Conservation (phyloP, 352 stramenopile species). For the Phytophthora pisi region DNA sequence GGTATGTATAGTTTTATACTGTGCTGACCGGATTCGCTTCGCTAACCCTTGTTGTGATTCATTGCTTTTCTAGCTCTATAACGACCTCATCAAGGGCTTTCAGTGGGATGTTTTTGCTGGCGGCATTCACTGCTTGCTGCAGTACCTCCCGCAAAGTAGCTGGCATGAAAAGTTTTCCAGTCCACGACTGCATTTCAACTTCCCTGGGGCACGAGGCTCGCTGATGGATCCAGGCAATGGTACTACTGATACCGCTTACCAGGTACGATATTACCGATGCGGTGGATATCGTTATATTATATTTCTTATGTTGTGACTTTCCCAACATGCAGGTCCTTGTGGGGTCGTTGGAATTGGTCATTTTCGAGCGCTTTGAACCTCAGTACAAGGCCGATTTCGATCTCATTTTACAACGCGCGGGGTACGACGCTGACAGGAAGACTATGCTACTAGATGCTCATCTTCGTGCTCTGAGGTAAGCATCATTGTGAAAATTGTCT, state of each 20-base stretch:
- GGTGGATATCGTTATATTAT: too few species aligned
- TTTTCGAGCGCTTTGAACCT: slow-evolving; percentile 81
- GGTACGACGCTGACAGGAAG: slow-evolving; percentile 67
- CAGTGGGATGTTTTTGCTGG: slow-evolving; percentile 86
- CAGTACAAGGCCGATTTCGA: slow-evolving; percentile 66
- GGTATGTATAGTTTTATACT: slow-evolving; percentile 28
- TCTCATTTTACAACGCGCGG: slow-evolving; percentile 59
- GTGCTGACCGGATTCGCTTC: neutral
- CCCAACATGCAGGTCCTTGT: slow-evolving; percentile 44
- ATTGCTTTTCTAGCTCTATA: slow-evolving; percentile 54
- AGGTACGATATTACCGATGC: slow-evolving; percentile 33
- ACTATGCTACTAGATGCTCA: slow-evolving; percentile 81
- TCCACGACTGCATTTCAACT: slow-evolving; percentile 79
- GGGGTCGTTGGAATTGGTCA: slow-evolving; percentile 82
- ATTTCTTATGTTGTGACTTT: too few species aligned
- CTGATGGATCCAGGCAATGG: slow-evolving; percentile 75
- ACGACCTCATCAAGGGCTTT: slow-evolving; percentile 83
- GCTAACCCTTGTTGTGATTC: slow-evolving; percentile 8
- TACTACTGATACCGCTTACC: slow-evolving; percentile 81
- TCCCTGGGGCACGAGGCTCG: slow-evolving; percentile 66
- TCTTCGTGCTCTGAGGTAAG: slow-evolving; percentile 62
- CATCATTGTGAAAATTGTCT: slow-evolving; percentile 1
- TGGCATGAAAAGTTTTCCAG: slow-evolving; percentile 70
- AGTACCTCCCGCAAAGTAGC: slow-evolving; percentile 74
- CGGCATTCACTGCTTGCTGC: slow-evolving; percentile 81